phyloP scores from a whole-genome alignment of 73 alveolate genomes.

The Paramecium tetraurelia region DNA sequence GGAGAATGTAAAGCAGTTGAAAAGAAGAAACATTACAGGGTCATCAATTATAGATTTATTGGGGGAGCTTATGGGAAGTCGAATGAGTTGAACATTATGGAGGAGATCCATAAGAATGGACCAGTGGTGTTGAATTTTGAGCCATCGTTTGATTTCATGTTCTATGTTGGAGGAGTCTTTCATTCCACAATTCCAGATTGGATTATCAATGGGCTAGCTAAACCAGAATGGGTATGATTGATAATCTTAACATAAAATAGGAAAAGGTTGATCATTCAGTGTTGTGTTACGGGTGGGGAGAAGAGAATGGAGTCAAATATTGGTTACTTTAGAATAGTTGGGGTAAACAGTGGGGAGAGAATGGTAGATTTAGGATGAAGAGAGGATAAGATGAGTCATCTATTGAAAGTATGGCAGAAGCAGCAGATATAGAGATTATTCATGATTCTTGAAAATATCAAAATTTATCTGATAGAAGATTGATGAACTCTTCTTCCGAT shows the following conservation, averaged over 20 bases:
- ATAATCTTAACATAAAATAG: not conserved
- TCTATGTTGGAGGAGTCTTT: constrained; percentile 55
- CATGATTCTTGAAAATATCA: constrained; percentile 30
- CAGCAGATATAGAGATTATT: constrained; percentile 8
- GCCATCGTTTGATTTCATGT: constrained; percentile 61
- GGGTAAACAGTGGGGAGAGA: constrained; percentile 65
- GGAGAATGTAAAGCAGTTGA: constrained; percentile 24
- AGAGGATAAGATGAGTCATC: constrained; percentile 62
- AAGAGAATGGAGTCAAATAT: constrained; percentile 56
- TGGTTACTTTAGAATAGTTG: constrained; percentile 58
- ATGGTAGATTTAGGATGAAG: constrained; percentile 60
- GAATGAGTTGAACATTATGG: constrained; percentile 55
- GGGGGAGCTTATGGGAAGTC: constrained; percentile 65
- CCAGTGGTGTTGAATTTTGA: constrained; percentile 62
- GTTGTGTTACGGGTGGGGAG: constrained; percentile 65
- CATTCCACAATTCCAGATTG: constrained; percentile 52
- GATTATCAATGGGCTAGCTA: constrained; percentile 47
- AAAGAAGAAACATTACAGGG: not conserved
- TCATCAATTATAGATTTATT: constrained; percentile 29
- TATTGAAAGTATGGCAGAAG: constrained; percentile 23
- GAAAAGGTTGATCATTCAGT: constrained; percentile 65
- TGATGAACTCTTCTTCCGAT: constrained; percentile 56
- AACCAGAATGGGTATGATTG: constrained; percentile 50
- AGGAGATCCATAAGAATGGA: constrained; percentile 54
- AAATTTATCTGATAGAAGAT: constrained; percentile 26